These are phyloP conservation scores for Obelidium mucronatum DNA, from an alignment of 192 early-diverging fungal species.

Conservation along the genomic window DNA sequence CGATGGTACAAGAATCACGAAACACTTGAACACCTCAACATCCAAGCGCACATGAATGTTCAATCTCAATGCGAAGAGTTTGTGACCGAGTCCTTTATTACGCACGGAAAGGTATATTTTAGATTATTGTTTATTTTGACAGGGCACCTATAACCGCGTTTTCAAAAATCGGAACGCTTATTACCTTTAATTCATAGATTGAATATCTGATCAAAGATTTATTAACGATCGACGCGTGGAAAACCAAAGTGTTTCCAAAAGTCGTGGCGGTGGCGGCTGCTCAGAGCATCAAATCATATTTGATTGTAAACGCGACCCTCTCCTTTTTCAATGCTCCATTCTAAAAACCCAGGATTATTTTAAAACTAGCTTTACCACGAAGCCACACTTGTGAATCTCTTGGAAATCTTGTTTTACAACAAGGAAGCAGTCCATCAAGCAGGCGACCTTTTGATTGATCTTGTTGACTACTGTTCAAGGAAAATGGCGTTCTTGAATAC, in stretches of 20 bases:
- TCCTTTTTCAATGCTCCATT: neutral
- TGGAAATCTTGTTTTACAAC: slow-evolving; percentile 57
- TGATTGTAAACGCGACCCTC: slow-evolving; percentile 45
- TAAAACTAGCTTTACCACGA: slow-evolving; percentile 57
- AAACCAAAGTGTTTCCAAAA: slow-evolving; percentile 49
- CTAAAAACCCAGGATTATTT: neutral
- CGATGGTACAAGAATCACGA: slow-evolving; percentile 59
- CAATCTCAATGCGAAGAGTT: slow-evolving; percentile 51
- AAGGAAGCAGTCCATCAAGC: slow-evolving; percentile 27
- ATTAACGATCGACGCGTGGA: slow-evolving; percentile 55
- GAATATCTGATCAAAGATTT: slow-evolving; percentile 48
- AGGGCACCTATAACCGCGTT: neutral
- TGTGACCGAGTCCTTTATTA: slow-evolving; percentile 50
- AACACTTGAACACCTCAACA: slow-evolving; percentile 53
- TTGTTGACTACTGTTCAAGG: slow-evolving; percentile 53
- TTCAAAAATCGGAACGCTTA: slow-evolving; percentile 13
- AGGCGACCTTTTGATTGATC: slow-evolving; percentile 50
- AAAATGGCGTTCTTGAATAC: slow-evolving; percentile 43
- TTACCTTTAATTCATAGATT: slow-evolving; percentile 32
- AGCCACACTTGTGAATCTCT: slow-evolving; percentile 58
- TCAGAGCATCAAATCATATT: slow-evolving; percentile 48
- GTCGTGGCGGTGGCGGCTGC: slow-evolving; percentile 30
- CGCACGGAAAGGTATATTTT: slow-evolving; percentile 47
- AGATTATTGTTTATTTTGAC: neutral
- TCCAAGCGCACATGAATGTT: slow-evolving; percentile 59